Evolutionary conservation across 306 rosid species (phyloP).

Genomic region (Quercus wislizeni): DNA sequence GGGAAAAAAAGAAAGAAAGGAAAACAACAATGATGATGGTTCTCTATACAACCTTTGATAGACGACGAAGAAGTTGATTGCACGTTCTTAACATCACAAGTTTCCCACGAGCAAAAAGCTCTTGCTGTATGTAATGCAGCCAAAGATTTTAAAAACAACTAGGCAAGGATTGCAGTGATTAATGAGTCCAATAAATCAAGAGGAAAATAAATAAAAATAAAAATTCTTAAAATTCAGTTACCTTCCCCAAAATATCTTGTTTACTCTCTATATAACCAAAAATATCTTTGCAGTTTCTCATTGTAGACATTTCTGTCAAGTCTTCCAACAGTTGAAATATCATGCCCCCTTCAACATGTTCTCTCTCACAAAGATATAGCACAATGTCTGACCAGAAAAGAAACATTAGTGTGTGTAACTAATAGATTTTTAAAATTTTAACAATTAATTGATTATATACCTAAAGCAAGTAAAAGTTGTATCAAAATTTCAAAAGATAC

Average conservation of each 20-base stretch:
- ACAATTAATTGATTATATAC: background rate
- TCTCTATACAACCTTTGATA: slow-evolving; percentile 66
- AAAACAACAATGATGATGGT: background rate
- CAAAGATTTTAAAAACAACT: slow-evolving; percentile 20
- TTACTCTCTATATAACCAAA: slow-evolving; percentile 95
- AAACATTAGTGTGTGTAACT: slow-evolving; percentile 10
- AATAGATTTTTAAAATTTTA: background rate
- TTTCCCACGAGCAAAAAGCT: slow-evolving; percentile 96
- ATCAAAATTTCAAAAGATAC: background rate
- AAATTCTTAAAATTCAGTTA: slow-evolving; percentile 17
- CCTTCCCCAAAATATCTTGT: slow-evolving; percentile 96
- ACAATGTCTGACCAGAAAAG: slow-evolving; percentile 66
- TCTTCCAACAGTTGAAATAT: slow-evolving; percentile 96
- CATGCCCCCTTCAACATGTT: slow-evolving; percentile 97
- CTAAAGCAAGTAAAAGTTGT: background rate
- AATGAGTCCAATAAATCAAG: slow-evolving; percentile 4
- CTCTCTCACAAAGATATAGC: slow-evolving; percentile 93
- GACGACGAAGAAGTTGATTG: slow-evolving; percentile 97
- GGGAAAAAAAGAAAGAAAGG: background rate
- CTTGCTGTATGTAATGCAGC: slow-evolving; percentile 59
- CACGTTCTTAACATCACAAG: slow-evolving; percentile 98
- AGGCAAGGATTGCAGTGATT: slow-evolving; percentile 2
- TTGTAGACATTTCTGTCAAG: slow-evolving; percentile 97
- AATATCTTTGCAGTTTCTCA: slow-evolving; percentile 96
- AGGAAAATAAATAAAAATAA: slow-evolving; percentile 1